Base-by-base conservation (phyloP, 1,284 basidiomycete species). In the Somion occarium region DNA sequence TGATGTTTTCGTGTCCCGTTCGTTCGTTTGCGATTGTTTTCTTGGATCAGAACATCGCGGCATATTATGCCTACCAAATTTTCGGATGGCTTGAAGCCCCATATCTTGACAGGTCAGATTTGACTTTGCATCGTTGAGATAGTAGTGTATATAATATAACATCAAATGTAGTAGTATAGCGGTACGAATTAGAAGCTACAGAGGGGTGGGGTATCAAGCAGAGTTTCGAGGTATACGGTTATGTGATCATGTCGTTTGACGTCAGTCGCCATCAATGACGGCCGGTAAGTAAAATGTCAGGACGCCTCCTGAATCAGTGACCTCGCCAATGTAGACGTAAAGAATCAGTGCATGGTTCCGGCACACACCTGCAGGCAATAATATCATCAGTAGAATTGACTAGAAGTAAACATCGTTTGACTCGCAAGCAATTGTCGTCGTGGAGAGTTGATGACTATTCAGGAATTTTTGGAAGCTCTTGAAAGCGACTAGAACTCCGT, bases 241-340 rank as follows among this genome's bases (percentile, higher is more conserved):
- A 34, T 34, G 30, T 34, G 7, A 34, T 7, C 30, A 34, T 7
- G 15, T 15, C 7, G 30, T 15, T 34, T 34, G 15, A 34, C 15
- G 15, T 44, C 43, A 44, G 38, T 64, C 63, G 46, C 30, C 30
- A 7, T 80, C 75, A 50, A 80, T 69, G 38, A 79, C 69, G 2
- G 75, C 83, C 26, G 92, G 92, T 39, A 94, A 86, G 66, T 93
- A 95, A 64, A 91, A 93, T 1, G 92, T 94, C 59, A 94, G 74
- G 23, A 94, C 90, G 1, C 91, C 92, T 39, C 90, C 90, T 0
- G 86, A 82, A 53, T 92, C 87, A 12, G 82, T 80, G 11, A 87
- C 76, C 44, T 91, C 88, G 5, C 92, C 92, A 48, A 94, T 90
- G 62, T 94, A 94, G 37, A 94, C 91, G 58, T 94, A 94, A 38